Evolutionary conservation across 305 asterid genomes (phyloP).

Genomic region (Fraxinus nigra): DNA sequence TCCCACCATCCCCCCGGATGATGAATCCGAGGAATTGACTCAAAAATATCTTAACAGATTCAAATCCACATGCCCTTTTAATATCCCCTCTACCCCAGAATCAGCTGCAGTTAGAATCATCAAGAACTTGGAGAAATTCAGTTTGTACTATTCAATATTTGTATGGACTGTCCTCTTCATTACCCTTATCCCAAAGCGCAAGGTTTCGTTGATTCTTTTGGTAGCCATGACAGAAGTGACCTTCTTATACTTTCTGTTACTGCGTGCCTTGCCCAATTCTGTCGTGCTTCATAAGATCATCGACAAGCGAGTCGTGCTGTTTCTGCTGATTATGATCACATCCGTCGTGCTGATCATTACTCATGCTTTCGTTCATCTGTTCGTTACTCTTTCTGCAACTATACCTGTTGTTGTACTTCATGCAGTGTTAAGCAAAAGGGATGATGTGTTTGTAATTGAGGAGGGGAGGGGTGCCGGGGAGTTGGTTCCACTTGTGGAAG

Average conservation of each 20-base stretch:
- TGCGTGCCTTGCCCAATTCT: constrained; percentile 45
- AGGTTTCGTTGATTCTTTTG: constrained; percentile 50
- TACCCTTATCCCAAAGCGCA: constrained; percentile 50
- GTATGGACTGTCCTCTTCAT: constrained; percentile 65
- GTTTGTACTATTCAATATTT: constrained; percentile 43
- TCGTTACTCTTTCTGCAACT: constrained; percentile 45
- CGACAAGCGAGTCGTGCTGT: constrained; percentile 36
- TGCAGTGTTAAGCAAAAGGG: constrained; percentile 46
- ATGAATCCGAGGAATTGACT: constrained; percentile 19
- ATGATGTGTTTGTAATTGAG: constrained; percentile 10
- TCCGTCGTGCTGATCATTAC: constrained; percentile 44
- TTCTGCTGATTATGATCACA: constrained; percentile 29
- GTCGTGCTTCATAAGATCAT: constrained; percentile 33
- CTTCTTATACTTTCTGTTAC: constrained; percentile 40
- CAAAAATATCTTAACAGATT: constrained; percentile 24
- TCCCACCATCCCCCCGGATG: constrained; percentile 5
- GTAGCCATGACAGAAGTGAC: constrained; percentile 56
- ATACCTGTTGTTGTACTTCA: constrained; percentile 44
- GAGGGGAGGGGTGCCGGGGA: constrained; percentile 20
- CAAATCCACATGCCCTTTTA: constrained; percentile 44
- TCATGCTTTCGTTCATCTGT: constrained; percentile 48
- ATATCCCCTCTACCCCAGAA: constrained; percentile 54
- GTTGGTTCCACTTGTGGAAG: constrained; percentile 18
- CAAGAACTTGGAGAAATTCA: constrained; percentile 37
- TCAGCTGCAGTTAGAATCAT: constrained; percentile 51